These are phyloP conservation scores for Globisporangium sylvaticum DNA, from an alignment of 352 stramenopile species.

Conservation along the genomic window DNA sequence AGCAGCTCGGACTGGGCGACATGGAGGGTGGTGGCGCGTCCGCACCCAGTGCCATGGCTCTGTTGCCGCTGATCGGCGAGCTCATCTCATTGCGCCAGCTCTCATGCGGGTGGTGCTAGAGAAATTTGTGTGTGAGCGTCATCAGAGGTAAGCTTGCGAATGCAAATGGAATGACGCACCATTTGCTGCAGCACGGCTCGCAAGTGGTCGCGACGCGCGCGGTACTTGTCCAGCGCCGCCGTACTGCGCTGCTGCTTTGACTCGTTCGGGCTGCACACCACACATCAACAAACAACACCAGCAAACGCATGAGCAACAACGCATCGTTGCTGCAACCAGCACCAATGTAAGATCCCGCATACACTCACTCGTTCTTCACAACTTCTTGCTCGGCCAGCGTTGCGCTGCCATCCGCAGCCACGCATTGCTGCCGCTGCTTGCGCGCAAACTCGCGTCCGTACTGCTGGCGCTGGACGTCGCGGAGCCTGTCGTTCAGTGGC, in stretches of 20 bases:
- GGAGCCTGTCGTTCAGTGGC: slow-evolving; percentile 32
- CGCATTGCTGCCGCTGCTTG: slow-evolving; percentile 1
- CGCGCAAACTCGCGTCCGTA: slow-evolving; percentile 55
- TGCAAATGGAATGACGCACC: not conserved
- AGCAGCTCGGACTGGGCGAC: slow-evolving; percentile 27
- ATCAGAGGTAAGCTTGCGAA: not conserved
- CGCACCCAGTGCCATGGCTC: not conserved
- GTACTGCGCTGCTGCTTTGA: not conserved
- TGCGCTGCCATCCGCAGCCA: not conserved
- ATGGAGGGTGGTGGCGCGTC: not conserved
- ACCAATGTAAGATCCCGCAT: not conserved
- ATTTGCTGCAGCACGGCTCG: slow-evolving; percentile 15
- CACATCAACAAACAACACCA: not conserved
- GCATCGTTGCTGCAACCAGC: not conserved
- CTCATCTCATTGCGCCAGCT: not conserved
- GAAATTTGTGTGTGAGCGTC: not conserved
- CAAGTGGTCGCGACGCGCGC: slow-evolving; percentile 31
- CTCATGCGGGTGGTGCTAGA: not conserved
- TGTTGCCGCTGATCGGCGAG: not conserved
- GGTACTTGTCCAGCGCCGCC: slow-evolving; percentile 23
- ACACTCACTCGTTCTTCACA: not conserved
- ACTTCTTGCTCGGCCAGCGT: slow-evolving; percentile 3
- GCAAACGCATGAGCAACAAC: not conserved
- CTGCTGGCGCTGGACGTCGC: slow-evolving; percentile 39
- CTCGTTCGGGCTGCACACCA: not conserved